phyloP scores from a whole-genome alignment of 352 stramenopile genomes.

The Pythium phragmitis region DNA sequence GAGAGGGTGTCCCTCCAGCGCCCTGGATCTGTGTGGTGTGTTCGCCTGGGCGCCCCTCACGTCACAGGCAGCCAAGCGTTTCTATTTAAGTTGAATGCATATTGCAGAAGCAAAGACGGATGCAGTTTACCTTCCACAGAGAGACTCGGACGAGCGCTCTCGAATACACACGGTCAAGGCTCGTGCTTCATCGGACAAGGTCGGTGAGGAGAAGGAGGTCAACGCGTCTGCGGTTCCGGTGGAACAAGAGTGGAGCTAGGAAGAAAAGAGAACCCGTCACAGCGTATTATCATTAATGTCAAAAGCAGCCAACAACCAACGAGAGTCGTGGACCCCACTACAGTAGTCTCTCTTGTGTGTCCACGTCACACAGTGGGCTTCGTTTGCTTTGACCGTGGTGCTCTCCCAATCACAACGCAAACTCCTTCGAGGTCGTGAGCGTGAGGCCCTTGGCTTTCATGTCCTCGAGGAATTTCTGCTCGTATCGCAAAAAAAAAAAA shows the following conservation, averaged over 20 bases:
- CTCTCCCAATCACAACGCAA: constrained; percentile 16
- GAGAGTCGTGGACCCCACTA: not conserved
- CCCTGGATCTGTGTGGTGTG: not conserved
- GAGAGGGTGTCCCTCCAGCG: too few relatives aligned
- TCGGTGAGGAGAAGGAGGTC: too few relatives aligned
- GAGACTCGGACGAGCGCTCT: too few relatives aligned
- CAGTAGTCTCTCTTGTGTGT: not conserved
- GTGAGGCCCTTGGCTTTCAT: constrained; percentile 62
- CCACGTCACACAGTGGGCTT: not conserved
- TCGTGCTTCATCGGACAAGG: too few relatives aligned
- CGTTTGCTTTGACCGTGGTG: too few relatives aligned
- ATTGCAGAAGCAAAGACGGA: not conserved
- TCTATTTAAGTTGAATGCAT: constrained; percentile 3
- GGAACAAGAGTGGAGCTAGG: too few relatives aligned
- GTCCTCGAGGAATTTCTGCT: constrained; percentile 54
- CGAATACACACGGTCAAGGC: too few relatives aligned
- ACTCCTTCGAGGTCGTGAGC: constrained; percentile 56
- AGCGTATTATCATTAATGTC: too few relatives aligned
- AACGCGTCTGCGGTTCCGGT: too few relatives aligned
- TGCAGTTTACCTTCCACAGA: not conserved
- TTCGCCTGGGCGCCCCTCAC: not conserved
- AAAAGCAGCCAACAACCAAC: too few relatives aligned
- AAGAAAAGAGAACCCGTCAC: too few relatives aligned
- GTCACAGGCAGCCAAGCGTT: not conserved
- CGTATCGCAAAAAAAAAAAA: not conserved